Percentiles rank a stretch among this genome's conserved stretches.
Evolutionary conservation across 352 stramenopile genomes (phyloP).

Genomic region (Phytophthora agathidicida): DNA sequence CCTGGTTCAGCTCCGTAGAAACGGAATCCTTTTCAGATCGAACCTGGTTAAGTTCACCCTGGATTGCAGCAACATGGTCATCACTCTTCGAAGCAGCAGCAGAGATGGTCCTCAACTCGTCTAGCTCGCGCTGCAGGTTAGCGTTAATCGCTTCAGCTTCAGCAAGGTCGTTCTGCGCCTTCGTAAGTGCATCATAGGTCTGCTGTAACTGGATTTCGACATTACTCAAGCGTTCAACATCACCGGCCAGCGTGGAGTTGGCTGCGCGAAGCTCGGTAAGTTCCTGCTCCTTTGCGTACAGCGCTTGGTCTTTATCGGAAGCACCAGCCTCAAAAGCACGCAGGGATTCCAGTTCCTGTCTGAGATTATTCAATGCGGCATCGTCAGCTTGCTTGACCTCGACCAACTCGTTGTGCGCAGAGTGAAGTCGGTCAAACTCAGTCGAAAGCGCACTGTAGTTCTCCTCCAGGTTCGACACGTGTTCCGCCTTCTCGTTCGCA

Average conservation of each 20-base stretch:
- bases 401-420: constrained; percentile 31
- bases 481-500: constrained; percentile 37
- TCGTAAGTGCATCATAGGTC: constrained; percentile 28
- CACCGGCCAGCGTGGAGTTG: constrained; percentile 14
- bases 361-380: constrained; percentile 25
- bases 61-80: constrained; percentile 29
- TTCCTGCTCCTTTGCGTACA: constrained; percentile 37
- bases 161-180: constrained; percentile 40
- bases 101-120: constrained; percentile 35
- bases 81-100: constrained; percentile 43
- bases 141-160: constrained; percentile 36
- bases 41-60: constrained; percentile 34
- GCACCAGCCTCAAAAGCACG: constrained; percentile 12
- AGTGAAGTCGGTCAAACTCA: constrained; percentile 46
- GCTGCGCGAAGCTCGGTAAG: constrained; percentile 34
- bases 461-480: constrained; percentile 43
- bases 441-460: constrained; percentile 47
- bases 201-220: constrained; percentile 43
- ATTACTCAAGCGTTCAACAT: constrained; percentile 39
- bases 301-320: constrained; percentile 31
- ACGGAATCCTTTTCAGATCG: constrained; percentile 34
- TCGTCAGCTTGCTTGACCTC: constrained; percentile 36
- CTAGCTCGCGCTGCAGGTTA: constrained; percentile 45
- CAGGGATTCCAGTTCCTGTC: constrained; percentile 37
- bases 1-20: constrained; percentile 21